These are phyloP conservation scores for Aspergillus uvarum DNA, from an alignment of 2,329 filamentous ascomycete genomes.

Conservation along the genomic window DNA sequence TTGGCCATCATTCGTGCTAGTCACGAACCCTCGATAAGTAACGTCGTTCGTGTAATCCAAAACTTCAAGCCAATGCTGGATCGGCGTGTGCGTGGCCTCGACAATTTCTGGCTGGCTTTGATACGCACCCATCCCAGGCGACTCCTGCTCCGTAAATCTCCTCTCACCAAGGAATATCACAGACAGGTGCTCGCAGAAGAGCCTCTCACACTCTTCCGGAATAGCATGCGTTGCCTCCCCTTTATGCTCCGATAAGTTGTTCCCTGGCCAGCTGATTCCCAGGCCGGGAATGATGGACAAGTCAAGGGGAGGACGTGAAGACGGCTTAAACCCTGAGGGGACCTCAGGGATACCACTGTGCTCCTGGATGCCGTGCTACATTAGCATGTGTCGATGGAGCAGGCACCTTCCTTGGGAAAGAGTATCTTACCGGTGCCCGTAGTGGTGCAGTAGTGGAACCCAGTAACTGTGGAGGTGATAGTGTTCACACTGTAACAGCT, in stretches of 20 bases:
- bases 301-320: constrained; percentile 85
- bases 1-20: constrained; percentile 62
- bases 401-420: not conserved
- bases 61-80: constrained; percentile 41
- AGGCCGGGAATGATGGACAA: constrained; percentile 65
- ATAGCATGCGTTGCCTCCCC: constrained; percentile 95
- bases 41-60: constrained; percentile 79
- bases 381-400: constrained; percentile 5
- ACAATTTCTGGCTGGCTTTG: constrained; percentile 33
- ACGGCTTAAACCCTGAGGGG: constrained; percentile 80
- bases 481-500: constrained; percentile 84
- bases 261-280: constrained; percentile 51
- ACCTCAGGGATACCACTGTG: constrained; percentile 96
- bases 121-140: constrained; percentile 79
- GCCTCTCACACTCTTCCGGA: constrained; percentile 99
- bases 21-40: constrained; percentile 83
- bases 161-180: constrained; percentile 95
- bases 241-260: constrained; percentile 48
- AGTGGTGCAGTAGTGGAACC: constrained; percentile 95
- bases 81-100: constrained; percentile 22
- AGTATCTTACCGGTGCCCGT: constrained; percentile 67
- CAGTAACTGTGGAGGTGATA: constrained; percentile 67
- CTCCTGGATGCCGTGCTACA: constrained; percentile 51
- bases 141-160: constrained; percentile 73
- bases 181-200: constrained; percentile 96